Base-by-base conservation (phyloP, 2,329 filamentous ascomycete species). In the Fusarium torulosum region DNA sequence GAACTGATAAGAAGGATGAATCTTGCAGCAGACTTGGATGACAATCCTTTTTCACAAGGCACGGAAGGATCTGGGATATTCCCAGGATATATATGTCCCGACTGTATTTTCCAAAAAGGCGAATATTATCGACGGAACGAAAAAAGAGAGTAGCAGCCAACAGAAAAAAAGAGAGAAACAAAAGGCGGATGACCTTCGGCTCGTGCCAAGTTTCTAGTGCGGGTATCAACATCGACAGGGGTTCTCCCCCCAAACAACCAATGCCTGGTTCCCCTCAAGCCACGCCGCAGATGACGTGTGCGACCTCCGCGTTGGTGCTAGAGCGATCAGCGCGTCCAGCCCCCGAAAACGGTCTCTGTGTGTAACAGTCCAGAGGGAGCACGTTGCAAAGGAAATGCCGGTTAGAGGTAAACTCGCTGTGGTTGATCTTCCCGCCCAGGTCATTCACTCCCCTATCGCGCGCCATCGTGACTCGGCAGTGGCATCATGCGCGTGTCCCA, bases 271-370 rank as follows among this genome's bases (percentile, higher is more conserved):
- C 47, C 45, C 49, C 41, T 67, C 50, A 67, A 69, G 66, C 66
- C 66, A 69, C 66, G 66, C 57, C 46, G 46, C 25, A 17, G 23
- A 53, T 65, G 60, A 63, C 60, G 60, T 63, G 52, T 51, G 59
- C 43, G 27, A 10, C 20, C n/a, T 63, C 60, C 29, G 35, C 41
- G n/a, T 43, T 21, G 21, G 25, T 33, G 17, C 49, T 54, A 25
- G 56, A 31, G n/a, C 21, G 61, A 64, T 64, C 61, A n/a, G 46
- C 61, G 38, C 14, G 35, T 23, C 37, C 20, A 43, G 25, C 42
- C 25, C 25, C 57, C 40, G 27, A 19, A 58, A 51, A 23, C 29
- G 33, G 17, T 9, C 23, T 46, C n/a, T 20, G 9, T 13, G 15
- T 15, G 38, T 23, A 17, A 35, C 44, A 20, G 25, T 44, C 14